phyloP scores from a whole-genome alignment of 495 filamentous ascomycete genomes.

The Venustampulla echinocandica region DNA sequence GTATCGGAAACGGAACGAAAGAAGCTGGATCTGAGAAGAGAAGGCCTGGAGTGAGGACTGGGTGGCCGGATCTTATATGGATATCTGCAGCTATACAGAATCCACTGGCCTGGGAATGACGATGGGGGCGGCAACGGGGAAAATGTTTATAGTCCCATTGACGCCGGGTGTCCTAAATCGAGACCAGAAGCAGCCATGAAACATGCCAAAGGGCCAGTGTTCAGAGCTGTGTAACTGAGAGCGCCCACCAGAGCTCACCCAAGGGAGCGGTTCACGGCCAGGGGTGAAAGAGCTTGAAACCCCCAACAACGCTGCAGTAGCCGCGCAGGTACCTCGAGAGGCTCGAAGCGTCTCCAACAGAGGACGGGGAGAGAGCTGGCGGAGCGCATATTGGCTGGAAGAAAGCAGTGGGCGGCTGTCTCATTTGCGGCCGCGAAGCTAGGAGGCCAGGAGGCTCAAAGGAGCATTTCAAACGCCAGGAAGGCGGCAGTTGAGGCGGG shows the following conservation, averaged over 20 bases:
- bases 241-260: not conserved
- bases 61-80: slow-evolving; percentile 19
- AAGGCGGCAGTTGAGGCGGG: no score
- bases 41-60: slow-evolving; percentile 6
- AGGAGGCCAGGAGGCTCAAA: no score
- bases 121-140: slow-evolving; percentile 6
- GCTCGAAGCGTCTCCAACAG: slow-evolving; percentile 6
- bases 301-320: slow-evolving; percentile 7
- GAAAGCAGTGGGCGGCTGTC: not conserved
- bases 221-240: slow-evolving; percentile 12
- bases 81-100: slow-evolving; percentile 5
- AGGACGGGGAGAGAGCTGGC: not conserved
- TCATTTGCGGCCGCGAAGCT: not conserved
- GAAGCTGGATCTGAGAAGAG: slow-evolving; percentile 10
- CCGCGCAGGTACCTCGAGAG: slow-evolving; percentile 4
- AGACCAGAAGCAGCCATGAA: slow-evolving; percentile 16
- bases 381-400: not conserved
- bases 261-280: not conserved
- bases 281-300: slow-evolving; percentile 15
- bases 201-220: slow-evolving; percentile 9
- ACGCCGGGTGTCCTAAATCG: slow-evolving; percentile 18
- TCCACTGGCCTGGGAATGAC: slow-evolving; percentile 4
- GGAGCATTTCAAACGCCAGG: no score
- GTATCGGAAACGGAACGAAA: slow-evolving; percentile 11
- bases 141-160: slow-evolving; percentile 17